Base-by-base conservation (phyloP, 2,329 filamentous ascomycete species). In the Cercospora citrullina region DNA sequence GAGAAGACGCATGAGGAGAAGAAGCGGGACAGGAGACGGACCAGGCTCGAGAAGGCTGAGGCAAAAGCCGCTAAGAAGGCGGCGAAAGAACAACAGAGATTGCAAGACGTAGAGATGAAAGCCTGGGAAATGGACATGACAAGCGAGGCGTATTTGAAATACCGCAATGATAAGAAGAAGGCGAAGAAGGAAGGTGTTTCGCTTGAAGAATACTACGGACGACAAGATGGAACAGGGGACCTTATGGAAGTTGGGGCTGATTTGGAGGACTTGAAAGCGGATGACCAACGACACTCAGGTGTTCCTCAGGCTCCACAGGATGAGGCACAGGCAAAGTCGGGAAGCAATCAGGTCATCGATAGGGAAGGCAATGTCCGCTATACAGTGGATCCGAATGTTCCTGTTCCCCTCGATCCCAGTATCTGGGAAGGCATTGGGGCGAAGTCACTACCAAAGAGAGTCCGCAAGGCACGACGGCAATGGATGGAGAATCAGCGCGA, bases 71-170 rank as follows among this genome's bases (percentile, higher is more conserved):
- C 68, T 18, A 66, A 72, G 61, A 72, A 69, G 59, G 55, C 69
- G 55, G 68, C 62, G 16, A 70, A 71, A 39, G 66, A 64, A 7
- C 58, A 60, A n/a, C 67, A 69, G 60, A 71, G 66, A 68, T 66
- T 60, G 60, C 51, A 31, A 59, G 64, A 63, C 18, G 42, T 9
- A 45, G 64, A 62, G 55, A 63, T 65, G 67, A 69, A 63, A 63
- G 81, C 80, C 1, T 73, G 72, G 0, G 74, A 72, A 18, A 82
- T 82, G 70, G 75, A 77, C 12, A 75, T 81, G 53, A 74, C 77
- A 0, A 71, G 82, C 5, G 77, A 81, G 45, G 71, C 73, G 14
- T 82, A 76, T 53, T 65, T 72, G n/a, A 48, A 63, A 26, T 60
- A 70, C 4, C 66, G 71, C 18, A 68, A 73, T 18, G 68, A 72